These are phyloP conservation scores for Boletus vinaceobasis DNA, from an alignment of 768 basidiomycete genomes.

Conservation along the genomic window DNA sequence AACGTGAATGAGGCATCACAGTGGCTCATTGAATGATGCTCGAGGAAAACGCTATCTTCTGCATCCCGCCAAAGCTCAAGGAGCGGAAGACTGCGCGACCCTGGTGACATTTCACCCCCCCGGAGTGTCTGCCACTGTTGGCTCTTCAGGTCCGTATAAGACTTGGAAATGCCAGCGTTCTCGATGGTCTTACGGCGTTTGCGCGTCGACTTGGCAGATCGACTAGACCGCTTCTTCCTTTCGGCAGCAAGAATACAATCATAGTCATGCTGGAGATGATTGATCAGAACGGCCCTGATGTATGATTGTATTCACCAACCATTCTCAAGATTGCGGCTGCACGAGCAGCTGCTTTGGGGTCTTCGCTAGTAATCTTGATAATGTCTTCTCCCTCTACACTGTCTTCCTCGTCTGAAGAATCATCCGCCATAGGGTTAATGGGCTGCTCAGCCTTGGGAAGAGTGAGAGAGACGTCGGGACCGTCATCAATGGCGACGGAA, in stretches of 20 bases:
- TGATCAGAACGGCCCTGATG: neutral
- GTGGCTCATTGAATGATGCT: slow-evolving; percentile 21
- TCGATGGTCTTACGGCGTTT: slow-evolving; percentile 37
- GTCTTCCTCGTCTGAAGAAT: slow-evolving; percentile 27
- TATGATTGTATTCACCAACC: slow-evolving; percentile 40
- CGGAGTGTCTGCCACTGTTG: slow-evolving; percentile 13
- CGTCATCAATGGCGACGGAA: slow-evolving; percentile 29
- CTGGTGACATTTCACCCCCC: slow-evolving; percentile 18
- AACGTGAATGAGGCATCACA: slow-evolving; percentile 13
- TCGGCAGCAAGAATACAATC: slow-evolving; percentile 59
- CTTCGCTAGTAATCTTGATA: slow-evolving; percentile 80
- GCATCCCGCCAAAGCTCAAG: slow-evolving; percentile 30
- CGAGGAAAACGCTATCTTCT: slow-evolving; percentile 29
- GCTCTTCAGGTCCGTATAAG: slow-evolving; percentile 6
- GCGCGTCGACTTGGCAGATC: slow-evolving; percentile 33
- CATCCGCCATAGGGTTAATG: slow-evolving; percentile 7
- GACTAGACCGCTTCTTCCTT: slow-evolving; percentile 24
- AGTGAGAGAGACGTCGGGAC: neutral
- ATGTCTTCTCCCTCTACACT: slow-evolving; percentile 44
- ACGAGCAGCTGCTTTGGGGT: slow-evolving; percentile 82
- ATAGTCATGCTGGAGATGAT: slow-evolving; percentile 66
- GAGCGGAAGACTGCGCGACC: slow-evolving; percentile 33
- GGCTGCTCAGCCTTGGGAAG: neutral
- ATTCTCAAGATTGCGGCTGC: slow-evolving; percentile 92
- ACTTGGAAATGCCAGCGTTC: slow-evolving; percentile 31